These are phyloP conservation scores for Aciculoconidium aculeatum DNA, from an alignment of 805 yeast species.

Conservation along the genomic window DNA sequence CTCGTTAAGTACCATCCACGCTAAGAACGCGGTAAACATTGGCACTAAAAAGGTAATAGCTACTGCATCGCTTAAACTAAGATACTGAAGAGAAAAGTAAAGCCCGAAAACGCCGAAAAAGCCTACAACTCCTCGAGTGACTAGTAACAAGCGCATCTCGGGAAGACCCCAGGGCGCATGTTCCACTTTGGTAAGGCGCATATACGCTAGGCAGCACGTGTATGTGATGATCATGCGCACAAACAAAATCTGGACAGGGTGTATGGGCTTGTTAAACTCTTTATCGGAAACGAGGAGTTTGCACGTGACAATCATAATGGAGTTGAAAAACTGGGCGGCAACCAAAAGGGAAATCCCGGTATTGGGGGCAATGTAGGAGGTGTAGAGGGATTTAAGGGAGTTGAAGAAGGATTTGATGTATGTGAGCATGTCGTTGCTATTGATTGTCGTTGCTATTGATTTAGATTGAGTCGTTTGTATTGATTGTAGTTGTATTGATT, in stretches of 20 bases:
- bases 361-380: conserved; percentile 28
- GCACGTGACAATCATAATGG: conserved; percentile 70
- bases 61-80: conserved; percentile 76
- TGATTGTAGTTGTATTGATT: no score
- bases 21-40: conserved; percentile 66
- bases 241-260: conserved; percentile 74
- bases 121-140: conserved; percentile 66
- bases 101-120: conserved; percentile 71
- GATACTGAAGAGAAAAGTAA: conserved; percentile 66
- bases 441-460: no score
- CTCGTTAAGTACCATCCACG: conserved; percentile 64
- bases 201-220: conserved; percentile 49
- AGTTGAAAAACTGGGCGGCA: conserved; percentile 65
- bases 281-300: conserved; percentile 66
- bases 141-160: conserved; percentile 46
- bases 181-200: conserved; percentile 46
- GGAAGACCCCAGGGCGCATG: conserved; percentile 69
- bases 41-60: conserved; percentile 78
- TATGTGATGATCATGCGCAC: conserved; percentile 74
- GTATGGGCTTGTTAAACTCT: conserved; percentile 53
- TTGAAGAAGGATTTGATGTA: no score
- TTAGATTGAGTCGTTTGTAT: no score
- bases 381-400: no score
- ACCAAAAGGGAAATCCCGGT: conserved; percentile 55
- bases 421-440: no score